Base-by-base conservation (phyloP, 2,329 filamentous ascomycete species). In the Mycosphaerella sp. region DNA sequence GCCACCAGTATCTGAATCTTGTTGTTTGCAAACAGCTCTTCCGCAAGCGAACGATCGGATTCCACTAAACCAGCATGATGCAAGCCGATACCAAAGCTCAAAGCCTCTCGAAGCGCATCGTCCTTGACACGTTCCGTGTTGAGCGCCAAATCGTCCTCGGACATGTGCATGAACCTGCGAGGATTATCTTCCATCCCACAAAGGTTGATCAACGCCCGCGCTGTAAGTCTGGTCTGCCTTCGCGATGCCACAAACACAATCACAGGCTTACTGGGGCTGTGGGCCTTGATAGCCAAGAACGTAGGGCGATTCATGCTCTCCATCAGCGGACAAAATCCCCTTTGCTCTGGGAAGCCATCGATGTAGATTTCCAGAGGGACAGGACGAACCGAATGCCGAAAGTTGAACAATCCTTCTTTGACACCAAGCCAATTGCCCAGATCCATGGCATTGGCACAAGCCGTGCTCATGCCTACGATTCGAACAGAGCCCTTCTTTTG, bases 171-270 rank as follows among this genome's bases (percentile, higher is more conserved):
- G 72, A 98, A 98, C 2, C 92, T 83, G 53, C 93, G 83, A 11
- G 93, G 93, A 63, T 98, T 93, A 66, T 98, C 93, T 69, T 98
- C 93, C 89, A 98, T 95, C 43, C 93, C 93, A 67, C 93, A 98
- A 63, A 90, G 88, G 67, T 96, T 97, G 73, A 98, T 96, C 34
- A 98, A 75, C 65, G 98, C 95, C 67, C 95, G 93, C 26, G 93
- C 93, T 1, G 93, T 98, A 40, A 98, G 77, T 36, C 93, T 85
- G 0, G 93, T 98, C 75, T 98, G 93, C 65, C 93, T 80, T 66
- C 95, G 85, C 14, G 93, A 98, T 2, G 93, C 90, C 6, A 98
- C 93, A 65, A 98, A 98, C 0, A 98, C 93, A 69, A 98, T 98
- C 7, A 97, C 93, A 0, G 93, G 93, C 71, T 98, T 97, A 50